A percentile compares a stretch with the other conserved stretches of the same genome.
phyloP scores from a whole-genome alignment of 2,329 filamentous ascomycete genomes.

The Bipolaris cookei region DNA sequence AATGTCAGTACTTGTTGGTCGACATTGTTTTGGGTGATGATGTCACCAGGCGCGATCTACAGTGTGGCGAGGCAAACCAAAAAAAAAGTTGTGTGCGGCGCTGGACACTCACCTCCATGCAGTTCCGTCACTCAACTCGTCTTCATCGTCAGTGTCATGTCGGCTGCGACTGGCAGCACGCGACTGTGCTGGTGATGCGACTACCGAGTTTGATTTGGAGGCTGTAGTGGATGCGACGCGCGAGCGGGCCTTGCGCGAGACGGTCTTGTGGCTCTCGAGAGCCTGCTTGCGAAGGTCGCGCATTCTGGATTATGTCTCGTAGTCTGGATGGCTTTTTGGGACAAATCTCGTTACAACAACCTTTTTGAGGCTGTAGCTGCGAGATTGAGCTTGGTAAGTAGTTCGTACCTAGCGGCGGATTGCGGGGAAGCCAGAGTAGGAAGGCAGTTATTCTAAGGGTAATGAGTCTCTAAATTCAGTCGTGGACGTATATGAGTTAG shows the following conservation, averaged over 20 bases:
- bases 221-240: conserved; percentile 62
- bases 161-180: conserved; percentile 59
- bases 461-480: conserved; percentile 40
- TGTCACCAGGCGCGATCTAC: conserved; percentile 25
- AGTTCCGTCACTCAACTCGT: conserved; percentile 66
- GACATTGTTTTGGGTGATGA: conserved; percentile 25
- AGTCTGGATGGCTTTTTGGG: neutral
- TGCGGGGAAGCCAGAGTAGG: conserved; percentile 33
- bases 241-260: conserved; percentile 70
- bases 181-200: conserved; percentile 65
- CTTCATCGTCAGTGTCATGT: conserved; percentile 69
- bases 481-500: conserved; percentile 30
- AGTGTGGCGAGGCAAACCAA: conserved; percentile 7
- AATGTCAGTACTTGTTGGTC: conserved; percentile 31
- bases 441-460: conserved; percentile 42
- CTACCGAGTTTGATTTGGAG: conserved; percentile 65
- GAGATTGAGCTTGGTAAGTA: conserved; percentile 15
- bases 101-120: conserved; percentile 59
- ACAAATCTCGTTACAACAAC: neutral
- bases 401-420: conserved; percentile 17
- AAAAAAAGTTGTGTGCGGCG: conserved; percentile 11
- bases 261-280: conserved; percentile 74
- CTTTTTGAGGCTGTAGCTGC: neutral
- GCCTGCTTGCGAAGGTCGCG: conserved; percentile 70
- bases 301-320: conserved; percentile 53